Conservation (phyloP, 768 basidiomycete genomes). For the Filobasidium floriforme region DNA sequence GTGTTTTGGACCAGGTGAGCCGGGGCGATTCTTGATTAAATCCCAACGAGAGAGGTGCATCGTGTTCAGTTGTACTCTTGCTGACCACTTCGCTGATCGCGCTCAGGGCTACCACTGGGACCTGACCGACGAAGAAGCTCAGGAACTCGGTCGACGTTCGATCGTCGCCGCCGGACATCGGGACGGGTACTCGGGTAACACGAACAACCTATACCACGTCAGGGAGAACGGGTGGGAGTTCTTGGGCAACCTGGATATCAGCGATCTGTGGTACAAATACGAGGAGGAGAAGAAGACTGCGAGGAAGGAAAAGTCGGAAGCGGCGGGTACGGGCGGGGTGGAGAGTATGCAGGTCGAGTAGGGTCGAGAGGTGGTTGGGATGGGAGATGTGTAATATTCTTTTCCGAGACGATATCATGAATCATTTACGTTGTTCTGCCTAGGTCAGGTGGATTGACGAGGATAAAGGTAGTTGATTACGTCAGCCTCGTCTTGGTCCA, state of each 20-base stretch:
- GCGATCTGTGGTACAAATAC: slow-evolving; percentile 77
- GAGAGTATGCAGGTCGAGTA: slow-evolving; percentile 9
- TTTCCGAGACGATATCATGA: too few species aligned
- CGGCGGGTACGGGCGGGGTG: neutral
- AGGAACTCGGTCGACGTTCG: slow-evolving; percentile 83
- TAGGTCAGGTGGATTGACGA: too few species aligned
- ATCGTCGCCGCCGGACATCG: slow-evolving; percentile 97
- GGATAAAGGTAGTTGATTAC: too few species aligned
- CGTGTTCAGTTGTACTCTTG: too few species aligned
- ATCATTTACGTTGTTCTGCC: too few species aligned
- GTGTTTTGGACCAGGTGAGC: slow-evolving; percentile 83
- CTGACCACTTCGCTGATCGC: neutral
- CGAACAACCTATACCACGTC: slow-evolving; percentile 91
- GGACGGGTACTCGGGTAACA: slow-evolving; percentile 53
- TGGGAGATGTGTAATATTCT: too few species aligned
- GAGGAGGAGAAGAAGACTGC: slow-evolving; percentile 43
- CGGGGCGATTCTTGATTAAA: too few species aligned
- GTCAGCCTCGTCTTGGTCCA: too few species aligned
- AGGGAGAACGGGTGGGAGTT: slow-evolving; percentile 93
- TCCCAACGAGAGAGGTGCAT: too few species aligned
- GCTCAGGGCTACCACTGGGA: slow-evolving; percentile 60
- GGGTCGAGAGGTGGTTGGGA: neutral
- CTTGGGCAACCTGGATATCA: slow-evolving; percentile 89
- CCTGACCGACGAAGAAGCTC: slow-evolving; percentile 81
- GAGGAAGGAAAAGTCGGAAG: slow-evolving; percentile 14